Evolutionary conservation across 768 basidiomycete species (phyloP).

Genomic region (Tricholoma flavovirens): DNA sequence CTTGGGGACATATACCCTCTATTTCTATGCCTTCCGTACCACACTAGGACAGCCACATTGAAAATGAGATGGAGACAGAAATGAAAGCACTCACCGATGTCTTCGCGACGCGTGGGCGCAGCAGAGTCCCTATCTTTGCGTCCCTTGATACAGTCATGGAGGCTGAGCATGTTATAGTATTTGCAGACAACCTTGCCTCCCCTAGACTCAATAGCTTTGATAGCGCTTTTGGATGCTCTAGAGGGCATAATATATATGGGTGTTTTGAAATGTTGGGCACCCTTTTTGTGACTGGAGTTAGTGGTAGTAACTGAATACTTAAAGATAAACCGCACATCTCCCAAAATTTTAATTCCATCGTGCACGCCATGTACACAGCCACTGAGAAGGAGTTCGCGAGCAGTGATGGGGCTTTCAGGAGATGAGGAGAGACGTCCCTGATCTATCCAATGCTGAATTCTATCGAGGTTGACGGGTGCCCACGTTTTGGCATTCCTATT

Average conservation of each 20-base stretch:
- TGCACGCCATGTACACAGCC: constrained; percentile 85
- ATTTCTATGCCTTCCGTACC: constrained; percentile 71
- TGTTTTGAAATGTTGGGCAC: constrained; percentile 56
- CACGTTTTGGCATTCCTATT: constrained; percentile 69
- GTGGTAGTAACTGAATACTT: neutral
- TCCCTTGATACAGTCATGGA: constrained; percentile 73
- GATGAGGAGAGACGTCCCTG: constrained; percentile 75
- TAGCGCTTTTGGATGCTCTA: constrained; percentile 81
- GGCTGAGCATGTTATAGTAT: constrained; percentile 83
- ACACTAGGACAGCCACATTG: constrained; percentile 39
- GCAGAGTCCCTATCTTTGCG: constrained; percentile 67
- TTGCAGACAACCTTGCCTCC: constrained; percentile 87
- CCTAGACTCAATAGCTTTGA: constrained; percentile 71
- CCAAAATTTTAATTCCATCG: constrained; percentile 89
- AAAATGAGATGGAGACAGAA: constrained; percentile 2
- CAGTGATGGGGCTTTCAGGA: constrained; percentile 81
- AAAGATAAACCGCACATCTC: constrained; percentile 50
- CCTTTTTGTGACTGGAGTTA: constrained; percentile 34
- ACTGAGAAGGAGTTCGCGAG: constrained; percentile 75
- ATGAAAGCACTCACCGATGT: constrained; percentile 58
- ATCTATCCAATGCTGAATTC: constrained; percentile 88
- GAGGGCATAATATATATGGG: constrained; percentile 80
- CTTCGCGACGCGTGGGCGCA: constrained; percentile 78
- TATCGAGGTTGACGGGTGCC: constrained; percentile 81
- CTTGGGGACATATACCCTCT: constrained; percentile 68